Percentiles rank a stretch among this genome's conserved stretches.
These are phyloP conservation scores for Aegilops sharonensis DNA, from an alignment of 176 grass and related monocot species.

Conservation along the genomic window DNA sequence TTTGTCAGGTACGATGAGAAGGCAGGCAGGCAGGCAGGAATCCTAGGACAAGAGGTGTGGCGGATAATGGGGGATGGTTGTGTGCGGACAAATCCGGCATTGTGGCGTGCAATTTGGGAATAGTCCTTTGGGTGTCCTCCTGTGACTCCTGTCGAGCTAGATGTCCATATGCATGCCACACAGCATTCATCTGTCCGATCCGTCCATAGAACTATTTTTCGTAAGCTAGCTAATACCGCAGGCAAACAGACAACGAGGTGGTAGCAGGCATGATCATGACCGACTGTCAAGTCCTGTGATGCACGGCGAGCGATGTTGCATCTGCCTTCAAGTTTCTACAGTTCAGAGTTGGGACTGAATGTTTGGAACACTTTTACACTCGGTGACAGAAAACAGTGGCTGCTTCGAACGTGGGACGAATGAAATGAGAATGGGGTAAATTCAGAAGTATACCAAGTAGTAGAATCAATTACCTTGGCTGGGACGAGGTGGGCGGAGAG, in stretches of 20 bases:
- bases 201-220: background rate
- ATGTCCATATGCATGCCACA: background rate
- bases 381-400: background rate
- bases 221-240: background rate
- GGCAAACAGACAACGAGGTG: background rate
- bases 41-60: constrained; percentile 30
- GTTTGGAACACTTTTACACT: background rate
- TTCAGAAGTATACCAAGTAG: background rate
- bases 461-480: constrained; percentile 35
- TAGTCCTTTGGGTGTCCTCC: constrained; percentile 12
- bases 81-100: constrained; percentile 3
- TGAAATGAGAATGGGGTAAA: background rate
- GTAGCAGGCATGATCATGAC: background rate
- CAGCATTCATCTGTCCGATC: background rate
- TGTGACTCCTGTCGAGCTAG: background rate
- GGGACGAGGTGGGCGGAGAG: constrained; percentile 54
- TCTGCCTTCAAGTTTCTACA: background rate
- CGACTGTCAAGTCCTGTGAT: background rate
- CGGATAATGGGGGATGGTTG: background rate
- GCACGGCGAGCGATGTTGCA: background rate
- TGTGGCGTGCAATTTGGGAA: background rate
- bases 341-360: background rate
- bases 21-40: constrained; percentile 2
- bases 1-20: background rate
- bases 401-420: no score